These are phyloP conservation scores for Cladophialophora immunda DNA, from an alignment of 2,329 filamentous ascomycete species.

Conservation along the genomic window DNA sequence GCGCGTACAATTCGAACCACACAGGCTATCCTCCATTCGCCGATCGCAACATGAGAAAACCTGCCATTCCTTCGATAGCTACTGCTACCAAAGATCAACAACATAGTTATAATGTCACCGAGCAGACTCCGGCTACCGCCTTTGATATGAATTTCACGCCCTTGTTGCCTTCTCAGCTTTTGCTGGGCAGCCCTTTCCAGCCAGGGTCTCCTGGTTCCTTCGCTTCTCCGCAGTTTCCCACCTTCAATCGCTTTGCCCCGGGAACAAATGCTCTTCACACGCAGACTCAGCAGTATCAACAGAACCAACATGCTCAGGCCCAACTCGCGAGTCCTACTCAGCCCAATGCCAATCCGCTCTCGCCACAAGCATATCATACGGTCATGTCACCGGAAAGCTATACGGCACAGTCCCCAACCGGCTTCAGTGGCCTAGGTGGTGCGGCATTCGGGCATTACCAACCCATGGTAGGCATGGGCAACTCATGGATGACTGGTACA, in stretches of 20 bases:
- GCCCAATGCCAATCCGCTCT: conserved; percentile 71
- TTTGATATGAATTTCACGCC: conserved; percentile 99
- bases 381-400: conserved; percentile 87
- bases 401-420: conserved; percentile 86
- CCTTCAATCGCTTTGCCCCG: conserved; percentile 78
- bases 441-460: conserved; percentile 71
- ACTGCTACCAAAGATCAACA: conserved; percentile 72
- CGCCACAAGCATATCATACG: conserved; percentile 82
- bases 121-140: conserved; percentile 83
- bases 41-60: conserved; percentile 82
- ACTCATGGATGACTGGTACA: conserved; percentile 73
- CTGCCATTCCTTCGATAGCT: conserved; percentile 91
- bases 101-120: conserved; percentile 67
- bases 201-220: conserved; percentile 91
- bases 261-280: conserved; percentile 62
- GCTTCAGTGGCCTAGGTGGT: conserved; percentile 70
- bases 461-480: conserved; percentile 75
- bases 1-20: conserved; percentile 86
- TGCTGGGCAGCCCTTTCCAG: conserved; percentile 96
- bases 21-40: conserved; percentile 77
- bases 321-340: conserved; percentile 78
- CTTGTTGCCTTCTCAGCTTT: conserved; percentile 89
- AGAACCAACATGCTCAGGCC: conserved; percentile 50
- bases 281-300: conserved; percentile 65
- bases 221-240: conserved; percentile 90